A percentile compares a stretch with the other conserved stretches of the same genome.
Evolutionary conservation across 352 stramenopile species (phyloP).

Genomic region (Phytopythium cucurbitacearum): DNA sequence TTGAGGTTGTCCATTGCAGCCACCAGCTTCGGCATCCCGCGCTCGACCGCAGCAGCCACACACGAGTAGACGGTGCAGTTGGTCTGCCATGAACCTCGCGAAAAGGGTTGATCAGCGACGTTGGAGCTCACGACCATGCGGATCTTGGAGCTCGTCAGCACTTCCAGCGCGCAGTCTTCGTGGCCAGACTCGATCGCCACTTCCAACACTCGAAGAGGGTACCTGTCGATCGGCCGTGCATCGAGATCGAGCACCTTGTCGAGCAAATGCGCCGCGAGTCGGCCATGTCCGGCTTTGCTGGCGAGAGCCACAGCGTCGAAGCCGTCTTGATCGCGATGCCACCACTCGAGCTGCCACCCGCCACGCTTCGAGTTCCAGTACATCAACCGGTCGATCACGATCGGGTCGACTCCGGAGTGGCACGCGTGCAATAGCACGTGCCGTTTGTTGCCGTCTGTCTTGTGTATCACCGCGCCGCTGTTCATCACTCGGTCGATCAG

Average conservation of each 20-base stretch:
- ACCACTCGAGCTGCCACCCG: constrained; percentile 10
- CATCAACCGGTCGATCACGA: constrained; percentile 7
- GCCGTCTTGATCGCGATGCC: constrained; percentile 7
- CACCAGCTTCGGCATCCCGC: constrained; percentile 7
- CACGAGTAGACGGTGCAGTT: constrained; percentile 24
- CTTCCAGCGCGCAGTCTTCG: constrained; percentile 9
- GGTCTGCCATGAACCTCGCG: constrained; percentile 11
- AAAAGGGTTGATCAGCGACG: constrained; percentile 11
- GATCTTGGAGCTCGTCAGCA: constrained; percentile 11
- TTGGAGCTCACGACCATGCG: constrained; percentile 10
- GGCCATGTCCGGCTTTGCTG: constrained; percentile 6
- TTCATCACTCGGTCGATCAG: constrained; percentile 10
- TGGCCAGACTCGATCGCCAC: constrained; percentile 8
- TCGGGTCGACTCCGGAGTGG: not conserved
- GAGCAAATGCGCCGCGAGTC: constrained; percentile 7
- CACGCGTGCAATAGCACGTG: constrained; percentile 11
- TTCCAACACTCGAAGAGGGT: constrained; percentile 15
- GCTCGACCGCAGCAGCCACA: constrained; percentile 12
- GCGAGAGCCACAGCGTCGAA: constrained; percentile 11
- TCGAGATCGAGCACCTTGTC: constrained; percentile 8
- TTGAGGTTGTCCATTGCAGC: constrained; percentile 14
- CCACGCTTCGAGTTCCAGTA: constrained; percentile 1
- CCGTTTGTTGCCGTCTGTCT: constrained; percentile 1
- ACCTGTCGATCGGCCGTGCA: constrained; percentile 6
- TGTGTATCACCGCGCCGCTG: constrained; percentile 5